Evolutionary conservation across 805 yeast genomes (phyloP), one percentile per base, ranked within the genome.

Genomic region (Wickerhamomyces sydowiorum): DNA sequence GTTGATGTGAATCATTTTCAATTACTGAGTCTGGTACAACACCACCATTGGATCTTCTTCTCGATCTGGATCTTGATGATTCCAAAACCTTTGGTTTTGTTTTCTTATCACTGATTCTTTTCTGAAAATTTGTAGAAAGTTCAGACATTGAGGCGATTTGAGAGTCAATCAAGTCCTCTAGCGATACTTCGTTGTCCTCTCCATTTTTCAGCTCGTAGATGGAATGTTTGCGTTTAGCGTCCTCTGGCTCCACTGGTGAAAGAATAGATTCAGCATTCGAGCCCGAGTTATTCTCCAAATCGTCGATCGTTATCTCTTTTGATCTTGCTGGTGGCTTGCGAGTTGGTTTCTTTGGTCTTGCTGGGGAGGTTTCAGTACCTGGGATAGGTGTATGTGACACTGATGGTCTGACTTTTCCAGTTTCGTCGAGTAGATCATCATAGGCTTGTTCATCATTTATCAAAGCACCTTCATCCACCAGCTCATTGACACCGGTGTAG

Each of bases 381-480:
- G 43, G 42, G 27, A 51, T 47, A 8, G 42, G 44, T 12, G 47
- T 49, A 9, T 44, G 41, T 7, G 53, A 46, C 3, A 44, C 46
- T 22, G 42, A 44, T 7, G 42, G 38, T 51, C 71, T 78, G 37
- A 78, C 64, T 38, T 71, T 67, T 1, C 85, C 86, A 37, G 67
- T 65, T 12, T 67, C 66, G 50, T 79, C 83, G 52, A 80, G 59
- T 37, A 76, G 65, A 18, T 65, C 60, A 21, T 71, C 80, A 50
- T 79, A 70, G 47, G 70, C 74, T 49, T 71, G 80, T 41, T 78
- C 83, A 38, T 75, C 82, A 47, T 74, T 48, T 51, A 78, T 57
- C 7, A 80, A 60, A 4, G 82, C 82, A 31, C 81, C 75, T 36
- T 77, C 75, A 8, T 57, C 63, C 17, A 51, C 58, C 24, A 67